Percentiles rank a stretch among this genome's conserved stretches.
Conservation (phyloP, 768 basidiomycete genomes). For the Lanmaoa rubissima region DNA sequence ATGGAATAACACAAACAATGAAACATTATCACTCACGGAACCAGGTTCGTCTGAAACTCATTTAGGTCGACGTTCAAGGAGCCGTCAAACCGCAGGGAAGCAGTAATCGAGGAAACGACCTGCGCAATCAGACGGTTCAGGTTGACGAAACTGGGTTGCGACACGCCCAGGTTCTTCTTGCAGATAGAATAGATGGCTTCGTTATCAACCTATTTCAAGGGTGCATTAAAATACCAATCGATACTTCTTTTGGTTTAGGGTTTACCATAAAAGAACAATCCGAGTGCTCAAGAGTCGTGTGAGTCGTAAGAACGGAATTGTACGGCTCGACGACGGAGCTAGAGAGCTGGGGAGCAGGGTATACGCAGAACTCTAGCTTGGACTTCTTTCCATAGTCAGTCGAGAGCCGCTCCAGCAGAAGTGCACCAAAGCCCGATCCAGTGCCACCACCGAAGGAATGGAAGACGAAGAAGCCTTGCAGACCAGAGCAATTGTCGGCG, state of each 20-base stretch:
- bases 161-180: slow-evolving; percentile 89
- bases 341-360: slow-evolving; percentile 91
- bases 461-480: slow-evolving; percentile 99
- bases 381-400: slow-evolving; percentile 99
- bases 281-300: slow-evolving; percentile 99
- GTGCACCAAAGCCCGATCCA: slow-evolving; percentile 98
- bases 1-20: not conserved
- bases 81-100: slow-evolving; percentile 95
- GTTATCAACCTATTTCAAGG: slow-evolving; percentile 76
- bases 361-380: slow-evolving; percentile 97
- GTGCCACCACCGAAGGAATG: slow-evolving; percentile 99
- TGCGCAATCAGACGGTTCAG: slow-evolving; percentile 96
- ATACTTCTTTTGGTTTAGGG: not conserved
- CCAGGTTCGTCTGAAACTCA: slow-evolving; percentile 99
- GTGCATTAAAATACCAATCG: slow-evolving; percentile 6
- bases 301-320: slow-evolving; percentile 96
- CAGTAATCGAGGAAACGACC: slow-evolving; percentile 97
- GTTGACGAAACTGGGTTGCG: slow-evolving; percentile 88
- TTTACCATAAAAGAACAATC: slow-evolving; percentile 99
- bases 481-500: slow-evolving; percentile 95
- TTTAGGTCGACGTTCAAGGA: slow-evolving; percentile 96
- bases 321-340: slow-evolving; percentile 99
- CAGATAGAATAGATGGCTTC: slow-evolving; percentile 99
- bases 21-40: slow-evolving; percentile 63
- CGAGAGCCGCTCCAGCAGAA: slow-evolving; percentile 94